Conservation (phyloP, 495 filamentous ascomycete genomes). For the Hamigera avellanea region DNA sequence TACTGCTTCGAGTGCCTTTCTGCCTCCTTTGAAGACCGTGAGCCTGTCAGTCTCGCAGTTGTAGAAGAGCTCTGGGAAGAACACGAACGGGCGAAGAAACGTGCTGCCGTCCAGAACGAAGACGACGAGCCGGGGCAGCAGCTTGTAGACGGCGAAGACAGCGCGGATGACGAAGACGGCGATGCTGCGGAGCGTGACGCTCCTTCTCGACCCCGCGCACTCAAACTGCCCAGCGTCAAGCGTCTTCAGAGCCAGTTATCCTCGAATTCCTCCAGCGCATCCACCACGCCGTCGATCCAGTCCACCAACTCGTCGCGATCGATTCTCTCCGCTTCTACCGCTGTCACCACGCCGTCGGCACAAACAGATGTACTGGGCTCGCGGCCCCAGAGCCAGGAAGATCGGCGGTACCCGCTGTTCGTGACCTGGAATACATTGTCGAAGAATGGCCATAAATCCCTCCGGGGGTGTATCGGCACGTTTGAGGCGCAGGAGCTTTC, state of each 20-base stretch:
- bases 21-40: conserved; percentile 49
- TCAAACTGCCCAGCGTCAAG: conserved; percentile 22
- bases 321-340: conserved; percentile 29
- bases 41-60: conserved; percentile 44
- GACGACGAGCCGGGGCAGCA: conserved; percentile 10
- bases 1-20: conserved; percentile 82
- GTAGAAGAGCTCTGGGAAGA: conserved; percentile 64
- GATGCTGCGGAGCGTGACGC: conserved; percentile 4
- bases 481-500: conserved; percentile 72
- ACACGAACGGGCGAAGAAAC: conserved; percentile 33
- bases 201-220: conserved; percentile 8
- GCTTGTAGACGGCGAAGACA: conserved; percentile 15
- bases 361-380: conserved; percentile 9
- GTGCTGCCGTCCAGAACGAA: conserved; percentile 17
- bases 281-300: conserved; percentile 32
- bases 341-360: conserved; percentile 9
- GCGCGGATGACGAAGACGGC: conserved; percentile 15
- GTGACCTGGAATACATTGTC: conserved; percentile 86
- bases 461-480: conserved; percentile 94
- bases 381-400: conserved; percentile 10
- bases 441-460: conserved; percentile 45
- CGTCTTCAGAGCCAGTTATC: conserved; percentile 23
- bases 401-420: conserved; percentile 57
- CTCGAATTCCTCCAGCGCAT: conserved; percentile 32
- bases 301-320: conserved; percentile 33